Percentiles rank a stretch among this genome's conserved stretches.
Evolutionary conservation across 768 basidiomycete species (phyloP).

Genomic region (Collybia sp.): DNA sequence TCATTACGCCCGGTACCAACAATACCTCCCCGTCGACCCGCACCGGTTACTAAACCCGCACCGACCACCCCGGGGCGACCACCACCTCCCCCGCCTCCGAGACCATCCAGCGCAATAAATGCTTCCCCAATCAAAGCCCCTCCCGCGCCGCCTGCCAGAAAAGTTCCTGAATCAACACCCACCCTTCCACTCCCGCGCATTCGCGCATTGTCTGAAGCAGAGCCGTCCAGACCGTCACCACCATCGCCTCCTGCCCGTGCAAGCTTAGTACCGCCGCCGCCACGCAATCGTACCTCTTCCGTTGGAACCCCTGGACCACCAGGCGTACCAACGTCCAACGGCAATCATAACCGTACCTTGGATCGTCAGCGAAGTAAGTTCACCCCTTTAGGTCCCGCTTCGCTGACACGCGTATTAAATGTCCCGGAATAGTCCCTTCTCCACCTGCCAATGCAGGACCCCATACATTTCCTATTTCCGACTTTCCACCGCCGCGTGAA

Average conservation of each 20-base stretch:
- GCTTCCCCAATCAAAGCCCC: conserved; percentile 24
- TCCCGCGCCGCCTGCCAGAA: conserved; percentile 39
- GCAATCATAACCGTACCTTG: no score
- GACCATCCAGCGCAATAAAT: conserved; percentile 27
- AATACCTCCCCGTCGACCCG: conserved; percentile 14
- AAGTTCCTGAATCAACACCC: conserved; percentile 20
- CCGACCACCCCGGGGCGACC: conserved; percentile 20
- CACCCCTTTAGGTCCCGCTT: conserved; percentile 9
- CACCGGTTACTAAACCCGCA: conserved; percentile 23
- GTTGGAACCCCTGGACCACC: no score
- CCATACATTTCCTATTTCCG: conserved; percentile 71
- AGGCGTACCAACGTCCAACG: neutral
- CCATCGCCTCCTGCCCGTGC: conserved; percentile 24
- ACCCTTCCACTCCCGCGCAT: conserved; percentile 30
- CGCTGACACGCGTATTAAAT: neutral
- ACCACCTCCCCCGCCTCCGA: conserved; percentile 37
- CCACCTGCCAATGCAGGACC: conserved; percentile 58
- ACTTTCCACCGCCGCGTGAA: conserved; percentile 73
- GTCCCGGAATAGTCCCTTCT: conserved; percentile 33
- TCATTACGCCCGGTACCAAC: conserved; percentile 10
- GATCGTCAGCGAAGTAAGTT: no score
- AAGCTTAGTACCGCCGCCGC: conserved; percentile 18
- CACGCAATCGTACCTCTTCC: neutral
- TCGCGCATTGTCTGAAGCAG: conserved; percentile 39
- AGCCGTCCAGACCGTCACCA: conserved; percentile 27